A percentile compares a stretch with the other conserved stretches of the same genome.
phyloP scores from a whole-genome alignment of 345 rosid species.

The Aquilaria yunnanensis region DNA sequence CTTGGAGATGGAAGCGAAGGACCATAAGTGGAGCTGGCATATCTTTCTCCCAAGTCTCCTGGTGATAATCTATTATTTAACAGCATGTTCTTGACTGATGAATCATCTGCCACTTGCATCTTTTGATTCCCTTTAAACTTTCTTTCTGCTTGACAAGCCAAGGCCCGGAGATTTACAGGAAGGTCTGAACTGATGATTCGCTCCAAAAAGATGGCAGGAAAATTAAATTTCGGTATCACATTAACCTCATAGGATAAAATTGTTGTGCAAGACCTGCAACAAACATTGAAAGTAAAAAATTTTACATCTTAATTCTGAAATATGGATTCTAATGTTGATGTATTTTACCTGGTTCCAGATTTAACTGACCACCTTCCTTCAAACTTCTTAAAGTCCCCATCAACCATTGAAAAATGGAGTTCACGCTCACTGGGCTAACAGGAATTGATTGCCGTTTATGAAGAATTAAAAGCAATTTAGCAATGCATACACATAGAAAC shows the following conservation, averaged over 20 bases:
- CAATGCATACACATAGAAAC: too few species aligned
- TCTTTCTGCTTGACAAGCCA: constrained; percentile 77
- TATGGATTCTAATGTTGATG: not conserved
- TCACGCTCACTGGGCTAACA: constrained; percentile 56
- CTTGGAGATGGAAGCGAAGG: constrained; percentile 32
- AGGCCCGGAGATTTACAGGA: constrained; percentile 88
- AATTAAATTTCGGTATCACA: constrained; percentile 86
- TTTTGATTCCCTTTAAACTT: constrained; percentile 34
- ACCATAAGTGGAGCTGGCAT: constrained; percentile 31
- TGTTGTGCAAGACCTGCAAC: constrained; percentile 51
- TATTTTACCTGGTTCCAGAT: constrained; percentile 58
- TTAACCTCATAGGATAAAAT: constrained; percentile 75
- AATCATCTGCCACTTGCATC: constrained; percentile 24
- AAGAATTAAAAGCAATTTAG: constrained; percentile 4
- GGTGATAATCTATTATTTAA: constrained; percentile 17
- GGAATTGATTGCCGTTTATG: too few species aligned
- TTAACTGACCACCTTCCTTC: constrained; percentile 92
- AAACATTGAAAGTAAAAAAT: constrained; percentile 13
- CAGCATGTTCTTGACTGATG: constrained; percentile 20
- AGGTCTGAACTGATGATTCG: constrained; percentile 92
- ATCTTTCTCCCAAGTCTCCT: constrained; percentile 26
- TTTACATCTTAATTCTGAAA: not conserved
- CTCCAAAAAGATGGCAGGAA: constrained; percentile 90
- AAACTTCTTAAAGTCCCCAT: constrained; percentile 97
- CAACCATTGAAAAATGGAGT: constrained; percentile 89